Conservation (phyloP, 2,329 filamentous ascomycete genomes). For the Penicillium sp. region DNA sequence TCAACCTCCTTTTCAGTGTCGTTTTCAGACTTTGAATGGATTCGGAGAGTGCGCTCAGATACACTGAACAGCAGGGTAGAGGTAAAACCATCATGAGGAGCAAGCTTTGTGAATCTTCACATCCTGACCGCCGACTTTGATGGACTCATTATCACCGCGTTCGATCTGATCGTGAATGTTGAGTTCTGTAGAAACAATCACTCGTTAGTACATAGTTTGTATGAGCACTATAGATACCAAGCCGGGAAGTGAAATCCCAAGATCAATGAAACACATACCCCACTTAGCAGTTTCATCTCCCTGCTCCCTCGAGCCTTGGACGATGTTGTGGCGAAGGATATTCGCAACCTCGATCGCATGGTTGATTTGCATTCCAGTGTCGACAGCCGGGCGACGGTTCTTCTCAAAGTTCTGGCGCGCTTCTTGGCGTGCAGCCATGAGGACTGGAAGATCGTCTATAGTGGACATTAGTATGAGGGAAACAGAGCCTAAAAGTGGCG, state of each 20-base stretch:
- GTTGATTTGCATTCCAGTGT: constrained; percentile 63
- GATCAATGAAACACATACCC: constrained; percentile 25
- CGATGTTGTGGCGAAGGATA: constrained; percentile 78
- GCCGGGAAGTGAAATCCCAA: background rate
- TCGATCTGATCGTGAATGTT: constrained; percentile 90
- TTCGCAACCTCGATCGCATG: constrained; percentile 80
- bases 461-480: constrained; percentile 8
- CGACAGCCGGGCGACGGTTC: constrained; percentile 60
- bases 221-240: no score
- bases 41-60: constrained; percentile 1
- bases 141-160: constrained; percentile 85
- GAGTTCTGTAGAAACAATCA: constrained; percentile 57
- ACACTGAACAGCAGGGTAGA: background rate
- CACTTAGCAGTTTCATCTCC: constrained; percentile 35
- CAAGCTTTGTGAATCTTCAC: constrained; percentile 45
- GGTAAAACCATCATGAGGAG: constrained; percentile 27
- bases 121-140: constrained; percentile 59
- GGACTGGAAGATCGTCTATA: constrained; percentile 66
- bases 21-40: background rate
- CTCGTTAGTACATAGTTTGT: constrained; percentile 3
- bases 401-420: constrained; percentile 72
- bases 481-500: background rate
- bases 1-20: background rate
- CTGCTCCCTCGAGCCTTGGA: constrained; percentile 65
- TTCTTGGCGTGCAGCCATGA: constrained; percentile 68